Conservation (phyloP, 495 filamentous ascomycete species). For the Aspergillus diversus region DNA sequence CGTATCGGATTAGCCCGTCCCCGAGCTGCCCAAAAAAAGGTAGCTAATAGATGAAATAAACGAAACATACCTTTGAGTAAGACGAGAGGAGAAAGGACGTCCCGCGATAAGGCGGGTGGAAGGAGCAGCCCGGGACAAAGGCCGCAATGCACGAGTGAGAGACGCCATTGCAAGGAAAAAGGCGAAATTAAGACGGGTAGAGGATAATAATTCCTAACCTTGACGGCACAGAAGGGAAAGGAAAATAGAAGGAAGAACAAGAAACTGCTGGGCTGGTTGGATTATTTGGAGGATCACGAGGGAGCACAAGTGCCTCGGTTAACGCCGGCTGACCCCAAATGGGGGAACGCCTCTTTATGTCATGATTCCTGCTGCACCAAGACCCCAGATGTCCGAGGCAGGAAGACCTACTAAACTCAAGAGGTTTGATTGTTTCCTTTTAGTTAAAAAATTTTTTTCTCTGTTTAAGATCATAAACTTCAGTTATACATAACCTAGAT, state of each 20-base stretch:
- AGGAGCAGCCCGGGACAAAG: conserved; percentile 62
- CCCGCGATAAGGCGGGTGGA: conserved; percentile 50
- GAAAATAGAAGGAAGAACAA: conserved; percentile 13
- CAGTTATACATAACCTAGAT: no score
- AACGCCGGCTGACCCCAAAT: conserved; percentile 32
- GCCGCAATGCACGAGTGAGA: conserved; percentile 67
- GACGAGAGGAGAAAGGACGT: conserved; percentile 41
- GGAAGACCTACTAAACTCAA: neutral
- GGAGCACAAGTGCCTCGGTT: conserved; percentile 39
- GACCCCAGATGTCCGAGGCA: neutral
- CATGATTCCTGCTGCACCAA: neutral
- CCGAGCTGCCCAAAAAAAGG: no score
- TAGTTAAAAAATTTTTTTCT: neutral
- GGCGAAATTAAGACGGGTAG: neutral
- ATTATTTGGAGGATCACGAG: conserved; percentile 37
- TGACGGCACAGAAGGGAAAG: conserved; percentile 1
- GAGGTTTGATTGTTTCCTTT: neutral
- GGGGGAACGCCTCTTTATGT: conserved; percentile 1
- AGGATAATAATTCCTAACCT: neutral
- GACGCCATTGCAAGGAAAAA: conserved; percentile 62
- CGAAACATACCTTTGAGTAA: conserved; percentile 47
- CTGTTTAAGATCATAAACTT: no score
- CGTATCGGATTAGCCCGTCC: neutral
- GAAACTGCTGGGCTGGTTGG: conserved; percentile 17
- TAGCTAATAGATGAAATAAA: no score